Evolutionary conservation across 257 asterid genomes (phyloP).

Genomic region (Sherardia arvensis): DNA sequence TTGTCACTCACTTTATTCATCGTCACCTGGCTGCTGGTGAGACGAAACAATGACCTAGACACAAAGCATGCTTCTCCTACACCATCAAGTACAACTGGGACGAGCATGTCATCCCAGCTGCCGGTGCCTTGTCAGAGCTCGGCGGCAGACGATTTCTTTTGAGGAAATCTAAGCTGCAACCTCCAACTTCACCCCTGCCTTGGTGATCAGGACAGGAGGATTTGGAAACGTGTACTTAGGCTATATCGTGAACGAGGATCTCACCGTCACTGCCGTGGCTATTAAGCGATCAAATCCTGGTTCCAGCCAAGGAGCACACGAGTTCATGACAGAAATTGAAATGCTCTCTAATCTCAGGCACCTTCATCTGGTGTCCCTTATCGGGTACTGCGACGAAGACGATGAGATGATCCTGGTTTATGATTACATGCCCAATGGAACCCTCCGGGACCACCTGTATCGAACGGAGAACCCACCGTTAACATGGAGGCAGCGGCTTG

Average conservation of each 20-base stretch:
- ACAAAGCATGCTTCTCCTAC: no score
- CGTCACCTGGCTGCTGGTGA: constrained; percentile 20
- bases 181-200: constrained; percentile 25
- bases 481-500: no score
- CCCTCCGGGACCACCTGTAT: no score
- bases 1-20: constrained; percentile 31
- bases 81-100: no score
- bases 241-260: constrained; percentile 22
- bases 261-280: constrained; percentile 35
- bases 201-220: constrained; percentile 44
- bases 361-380: constrained; percentile 47
- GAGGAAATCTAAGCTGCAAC: constrained; percentile 43
- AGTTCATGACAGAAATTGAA: constrained; percentile 53
- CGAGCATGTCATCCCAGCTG: no score
- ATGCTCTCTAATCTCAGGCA: constrained; percentile 53
- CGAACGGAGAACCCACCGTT: no score
- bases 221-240: constrained; percentile 58
- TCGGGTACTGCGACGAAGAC: no score
- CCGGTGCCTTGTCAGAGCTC: constrained; percentile 23
- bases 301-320: constrained; percentile 44
- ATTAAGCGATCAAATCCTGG: constrained; percentile 36
- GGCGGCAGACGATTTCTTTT: constrained; percentile 34
- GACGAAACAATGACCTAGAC: no score
- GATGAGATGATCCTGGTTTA: no score
- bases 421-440: no score